Conservation (phyloP, 306 rosid genomes). For the Cicer judaicum region DNA sequence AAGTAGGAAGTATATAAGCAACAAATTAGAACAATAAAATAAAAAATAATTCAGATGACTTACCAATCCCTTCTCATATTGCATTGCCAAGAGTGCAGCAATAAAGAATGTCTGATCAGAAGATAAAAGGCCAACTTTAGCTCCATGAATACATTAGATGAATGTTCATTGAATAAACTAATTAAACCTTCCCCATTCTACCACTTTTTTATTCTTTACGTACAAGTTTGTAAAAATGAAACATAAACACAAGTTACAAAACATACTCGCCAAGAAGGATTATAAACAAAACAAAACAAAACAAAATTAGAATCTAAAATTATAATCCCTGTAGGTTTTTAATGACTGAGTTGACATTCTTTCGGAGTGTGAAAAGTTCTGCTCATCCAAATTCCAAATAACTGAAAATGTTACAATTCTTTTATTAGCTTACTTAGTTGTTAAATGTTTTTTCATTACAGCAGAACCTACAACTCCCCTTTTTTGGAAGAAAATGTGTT, state of each 20-base stretch:
- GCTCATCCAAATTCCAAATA: constrained; percentile 11
- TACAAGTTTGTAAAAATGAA: background rate
- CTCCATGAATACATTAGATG: constrained; percentile 15
- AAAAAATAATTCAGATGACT: constrained; percentile 38
- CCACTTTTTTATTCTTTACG: background rate
- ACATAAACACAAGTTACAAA: constrained; percentile 23
- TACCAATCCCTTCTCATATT: constrained; percentile 91
- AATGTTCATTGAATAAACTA: constrained; percentile 29
- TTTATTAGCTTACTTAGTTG: constrained; percentile 5
- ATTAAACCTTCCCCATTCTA: background rate
- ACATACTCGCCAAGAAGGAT: background rate
- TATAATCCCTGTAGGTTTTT: constrained; percentile 6
- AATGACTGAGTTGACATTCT: constrained; percentile 7
- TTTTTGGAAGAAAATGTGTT: background rate
- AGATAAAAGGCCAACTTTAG: constrained; percentile 46
- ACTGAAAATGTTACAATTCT: constrained; percentile 18
- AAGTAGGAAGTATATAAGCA: constrained; percentile 15
- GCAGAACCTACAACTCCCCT: background rate
- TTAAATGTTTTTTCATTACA: background rate
- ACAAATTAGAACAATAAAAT: constrained; percentile 3
- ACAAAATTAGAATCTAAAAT: background rate
- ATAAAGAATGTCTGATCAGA: constrained; percentile 90
- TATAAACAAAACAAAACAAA: constrained; percentile 7
- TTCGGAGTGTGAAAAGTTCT: background rate
- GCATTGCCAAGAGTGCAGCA: constrained; percentile 99